These are phyloP conservation scores for Boletellus emodensis DNA, from an alignment of 768 basidiomycete genomes.

Conservation along the genomic window DNA sequence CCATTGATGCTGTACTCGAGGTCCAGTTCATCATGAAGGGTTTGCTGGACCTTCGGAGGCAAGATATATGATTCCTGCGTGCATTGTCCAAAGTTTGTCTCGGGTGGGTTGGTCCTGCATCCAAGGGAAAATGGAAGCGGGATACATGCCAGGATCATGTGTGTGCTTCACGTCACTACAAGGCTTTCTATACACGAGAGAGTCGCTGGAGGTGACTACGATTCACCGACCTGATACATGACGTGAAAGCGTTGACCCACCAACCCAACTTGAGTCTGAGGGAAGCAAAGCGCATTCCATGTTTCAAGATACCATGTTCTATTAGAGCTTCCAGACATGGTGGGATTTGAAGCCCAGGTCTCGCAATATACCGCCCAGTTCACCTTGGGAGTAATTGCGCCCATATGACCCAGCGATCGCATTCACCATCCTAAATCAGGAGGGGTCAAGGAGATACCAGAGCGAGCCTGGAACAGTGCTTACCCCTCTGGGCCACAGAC, in stretches of 20 bases:
- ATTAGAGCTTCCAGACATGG: conserved; percentile 67
- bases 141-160: too few species aligned
- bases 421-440: conserved; percentile 58
- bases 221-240: too few species aligned
- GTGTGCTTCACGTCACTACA: too few species aligned
- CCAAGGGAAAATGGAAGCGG: too few species aligned
- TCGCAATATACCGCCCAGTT: conserved; percentile 61
- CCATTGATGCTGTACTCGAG: conserved; percentile 73
- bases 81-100: not conserved
- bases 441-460: not conserved
- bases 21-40: conserved; percentile 85
- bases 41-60: conserved; percentile 68
- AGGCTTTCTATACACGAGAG: too few species aligned
- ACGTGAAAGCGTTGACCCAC: too few species aligned
- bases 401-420: conserved; percentile 76
- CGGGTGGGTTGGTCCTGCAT: not conserved
- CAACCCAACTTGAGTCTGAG: too few species aligned
- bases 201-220: not conserved
- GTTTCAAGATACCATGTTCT: not conserved
- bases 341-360: conserved; percentile 57
- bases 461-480: conserved; percentile 31
- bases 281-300: too few species aligned
- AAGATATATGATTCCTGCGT: conserved; percentile 48
- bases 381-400: conserved; percentile 70
- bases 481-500: conserved; percentile 86